Evolutionary conservation across 257 asterid genomes (phyloP), one percentile per base, ranked within the genome.

Genomic region (Nicotiana otophora): DNA sequence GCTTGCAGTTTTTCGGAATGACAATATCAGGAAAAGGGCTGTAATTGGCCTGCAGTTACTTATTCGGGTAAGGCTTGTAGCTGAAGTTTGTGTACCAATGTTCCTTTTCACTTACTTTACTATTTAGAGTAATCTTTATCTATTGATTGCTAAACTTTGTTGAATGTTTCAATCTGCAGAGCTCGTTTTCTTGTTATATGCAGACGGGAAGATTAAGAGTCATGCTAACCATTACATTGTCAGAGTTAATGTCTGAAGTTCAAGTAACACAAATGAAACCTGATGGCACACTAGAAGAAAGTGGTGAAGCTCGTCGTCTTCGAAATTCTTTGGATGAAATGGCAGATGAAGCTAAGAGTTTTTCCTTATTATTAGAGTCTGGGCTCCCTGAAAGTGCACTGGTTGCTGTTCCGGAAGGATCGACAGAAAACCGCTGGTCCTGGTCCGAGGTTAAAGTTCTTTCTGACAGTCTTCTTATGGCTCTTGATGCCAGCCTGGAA

Each of bases 191-290:
- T 39, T 86, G 92, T 92, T 91, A 90, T 83, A 85, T 58, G 89
- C 98, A 96, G 89, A 89, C 97, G 39, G 95, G 94, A 76, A 90
- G 98, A 84, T 85, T 96, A 87, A 92, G 98, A 79, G 99, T 90
- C 67, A 97, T 96, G 91, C 88, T 96, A 63, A 96, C 98, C 58
- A 96, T 96, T 81, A 96, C 99, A 31, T 84, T 96, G 81, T 96
- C 99, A 11, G 99, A 96, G 91, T 88, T 96, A 93, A 96, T 94
- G 98, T 96, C 99, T 85, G 99, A 96, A 88, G 98, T 96, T 85
- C 98, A 91, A 92, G 97, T 96, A 81, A 96, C 98, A 42, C 98
- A 91, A 85, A 93, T 93, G 97, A 96, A 86, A 87, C 84, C 97
- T 83, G 99, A 96, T 87, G 98, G 99, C 84, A 92, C 89, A 66